A percentile compares a stretch with the other conserved stretches of the same genome.
Evolutionary conservation across 2,329 filamentous ascomycete species (phyloP).

Genomic region (Cephalotrichum gorgonifer): DNA sequence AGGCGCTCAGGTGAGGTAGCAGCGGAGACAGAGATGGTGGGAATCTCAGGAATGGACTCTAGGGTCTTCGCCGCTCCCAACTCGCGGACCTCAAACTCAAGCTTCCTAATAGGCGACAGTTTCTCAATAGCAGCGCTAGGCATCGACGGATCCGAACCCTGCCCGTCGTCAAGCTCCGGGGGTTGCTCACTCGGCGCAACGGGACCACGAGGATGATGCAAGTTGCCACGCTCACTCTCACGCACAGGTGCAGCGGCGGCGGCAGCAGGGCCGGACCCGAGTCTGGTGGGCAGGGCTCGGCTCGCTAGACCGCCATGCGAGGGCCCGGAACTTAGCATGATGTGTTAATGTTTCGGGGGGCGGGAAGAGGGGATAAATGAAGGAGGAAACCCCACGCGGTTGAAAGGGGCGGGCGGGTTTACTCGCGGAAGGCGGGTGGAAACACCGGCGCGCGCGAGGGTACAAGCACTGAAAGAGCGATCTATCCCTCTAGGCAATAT

Average conservation of each 20-base stretch:
- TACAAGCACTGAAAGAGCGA: too few relatives aligned
- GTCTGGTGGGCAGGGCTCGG: not conserved
- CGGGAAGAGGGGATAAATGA: slow-evolving; percentile 7
- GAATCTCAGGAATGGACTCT: not conserved
- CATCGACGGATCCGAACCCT: not conserved
- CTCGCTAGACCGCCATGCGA: slow-evolving; percentile 9
- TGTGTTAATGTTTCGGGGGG: slow-evolving; percentile 23
- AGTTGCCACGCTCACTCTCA: not conserved
- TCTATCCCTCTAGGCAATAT: too few relatives aligned
- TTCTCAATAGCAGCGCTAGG: not conserved
- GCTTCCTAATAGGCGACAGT: too few relatives aligned
- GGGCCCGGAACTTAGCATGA: slow-evolving; percentile 22
- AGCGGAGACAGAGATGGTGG: slow-evolving; percentile 1
- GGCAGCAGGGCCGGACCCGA: not conserved
- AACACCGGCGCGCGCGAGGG: too few relatives aligned
- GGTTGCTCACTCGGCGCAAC: not conserved
- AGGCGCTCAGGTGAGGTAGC: not conserved
- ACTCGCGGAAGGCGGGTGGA: too few relatives aligned
- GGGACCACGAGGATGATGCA: not conserved
- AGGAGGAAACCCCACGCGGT: not conserved
- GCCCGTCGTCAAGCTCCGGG: not conserved
- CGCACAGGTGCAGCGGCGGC: not conserved
- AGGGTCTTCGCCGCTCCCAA: not conserved
- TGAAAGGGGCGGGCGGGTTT: too few relatives aligned
- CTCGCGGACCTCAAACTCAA: not conserved